phyloP scores from a whole-genome alignment of 371 early-diverging fungal genomes.

The Mucor velutinosus region DNA sequence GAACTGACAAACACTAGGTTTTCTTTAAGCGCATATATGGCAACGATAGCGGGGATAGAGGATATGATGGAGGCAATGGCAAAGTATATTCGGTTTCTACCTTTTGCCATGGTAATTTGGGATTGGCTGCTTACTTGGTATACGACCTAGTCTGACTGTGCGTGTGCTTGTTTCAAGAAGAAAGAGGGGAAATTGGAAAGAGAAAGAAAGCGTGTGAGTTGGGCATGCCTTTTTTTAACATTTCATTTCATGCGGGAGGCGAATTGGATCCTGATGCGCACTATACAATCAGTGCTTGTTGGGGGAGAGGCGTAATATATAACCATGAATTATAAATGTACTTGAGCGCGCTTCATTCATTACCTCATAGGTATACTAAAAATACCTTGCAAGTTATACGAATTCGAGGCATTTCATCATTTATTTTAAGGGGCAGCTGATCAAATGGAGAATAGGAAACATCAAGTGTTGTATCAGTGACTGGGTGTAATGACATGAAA shows the following conservation, averaged over 20 bases:
- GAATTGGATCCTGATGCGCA: background rate
- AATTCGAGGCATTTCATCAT: background rate
- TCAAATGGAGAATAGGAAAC: background rate
- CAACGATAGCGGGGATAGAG: slow-evolving; percentile 27
- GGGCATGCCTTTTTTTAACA: background rate
- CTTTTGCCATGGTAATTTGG: slow-evolving; percentile 18
- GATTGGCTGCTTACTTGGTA: background rate
- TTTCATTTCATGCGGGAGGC: slow-evolving; percentile 1
- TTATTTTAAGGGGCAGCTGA: background rate
- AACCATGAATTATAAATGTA: background rate
- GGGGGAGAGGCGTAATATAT: background rate
- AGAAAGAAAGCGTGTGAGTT: background rate
- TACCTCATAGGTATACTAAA: background rate
- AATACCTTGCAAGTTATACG: background rate
- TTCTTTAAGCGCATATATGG: slow-evolving; percentile 26
- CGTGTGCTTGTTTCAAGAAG: background rate
- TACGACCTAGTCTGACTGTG: background rate
- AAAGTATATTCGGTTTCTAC: slow-evolving; percentile 35
- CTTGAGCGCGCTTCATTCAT: background rate
- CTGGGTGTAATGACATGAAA: background rate
- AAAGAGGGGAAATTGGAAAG: background rate
- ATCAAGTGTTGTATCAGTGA: background rate
- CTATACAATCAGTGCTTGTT: background rate
- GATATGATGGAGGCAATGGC: slow-evolving; percentile 28
- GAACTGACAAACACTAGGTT: slow-evolving; percentile 13